Conservation (phyloP, 148 eudicot genomes). For the Vaccinium myrtillus region DNA sequence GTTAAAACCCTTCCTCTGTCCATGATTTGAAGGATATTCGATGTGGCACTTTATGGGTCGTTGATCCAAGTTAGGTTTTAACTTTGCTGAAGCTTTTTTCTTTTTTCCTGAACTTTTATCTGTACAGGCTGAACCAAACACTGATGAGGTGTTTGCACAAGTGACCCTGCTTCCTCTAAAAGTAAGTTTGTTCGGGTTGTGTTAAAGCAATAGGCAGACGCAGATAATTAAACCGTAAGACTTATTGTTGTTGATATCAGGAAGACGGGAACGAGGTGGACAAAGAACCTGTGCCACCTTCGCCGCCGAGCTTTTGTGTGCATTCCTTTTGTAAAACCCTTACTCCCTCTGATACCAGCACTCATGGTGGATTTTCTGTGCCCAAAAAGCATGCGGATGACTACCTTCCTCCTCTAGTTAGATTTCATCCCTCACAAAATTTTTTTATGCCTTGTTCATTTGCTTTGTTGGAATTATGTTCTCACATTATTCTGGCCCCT, state of each 20-base stretch:
- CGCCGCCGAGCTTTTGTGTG: constrained; percentile 62
- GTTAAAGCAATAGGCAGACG: not conserved
- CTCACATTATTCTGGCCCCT: not conserved
- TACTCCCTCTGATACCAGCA: constrained; percentile 92
- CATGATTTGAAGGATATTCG: too few species aligned
- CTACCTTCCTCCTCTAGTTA: constrained; percentile 86
- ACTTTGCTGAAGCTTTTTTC: too few species aligned
- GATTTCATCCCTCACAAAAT: constrained; percentile 18
- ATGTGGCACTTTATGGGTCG: too few species aligned
- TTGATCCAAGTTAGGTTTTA: too few species aligned
- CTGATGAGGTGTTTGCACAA: constrained; percentile 95
- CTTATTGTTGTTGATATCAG: constrained; percentile 32
- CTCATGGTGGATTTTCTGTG: constrained; percentile 97
- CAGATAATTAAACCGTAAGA: too few species aligned
- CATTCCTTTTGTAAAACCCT: constrained; percentile 91
- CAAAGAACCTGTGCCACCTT: constrained; percentile 50
- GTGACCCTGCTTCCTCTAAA: constrained; percentile 64
- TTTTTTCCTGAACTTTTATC: not conserved
- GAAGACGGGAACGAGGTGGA: constrained; percentile 53
- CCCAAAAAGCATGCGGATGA: constrained; percentile 95
- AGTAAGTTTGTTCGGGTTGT: constrained; percentile 41
- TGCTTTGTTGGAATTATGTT: constrained; percentile 1
- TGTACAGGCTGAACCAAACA: constrained; percentile 78
- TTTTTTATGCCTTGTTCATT: not conserved
- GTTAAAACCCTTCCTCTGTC: too few species aligned